A percentile compares a stretch with the other conserved stretches of the same genome.
Evolutionary conservation across 306 rosid genomes (phyloP).

Genomic region (Pyrus communis): DNA sequence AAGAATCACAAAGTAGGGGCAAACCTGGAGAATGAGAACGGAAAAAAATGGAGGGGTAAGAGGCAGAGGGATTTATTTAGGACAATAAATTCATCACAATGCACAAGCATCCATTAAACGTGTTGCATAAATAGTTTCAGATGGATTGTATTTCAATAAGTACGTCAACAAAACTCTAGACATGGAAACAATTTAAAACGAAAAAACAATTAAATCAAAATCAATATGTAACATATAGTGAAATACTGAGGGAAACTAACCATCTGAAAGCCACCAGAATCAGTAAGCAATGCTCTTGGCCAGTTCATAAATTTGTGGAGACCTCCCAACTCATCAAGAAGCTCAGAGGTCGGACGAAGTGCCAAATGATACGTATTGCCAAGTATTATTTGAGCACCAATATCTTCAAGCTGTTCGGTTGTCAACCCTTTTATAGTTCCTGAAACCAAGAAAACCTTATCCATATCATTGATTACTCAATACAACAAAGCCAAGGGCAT

Average conservation of each 20-base stretch:
- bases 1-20: background rate
- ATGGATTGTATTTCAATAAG: background rate
- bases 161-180: background rate
- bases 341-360: conserved; percentile 89
- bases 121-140: background rate
- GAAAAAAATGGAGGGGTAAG: background rate
- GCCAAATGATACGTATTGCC: conserved; percentile 96
- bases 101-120: background rate
- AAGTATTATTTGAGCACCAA: conserved; percentile 94
- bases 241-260: conserved; percentile 26
- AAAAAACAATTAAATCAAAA: background rate
- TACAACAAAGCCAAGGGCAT: background rate
- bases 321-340: conserved; percentile 81
- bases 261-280: conserved; percentile 98
- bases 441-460: conserved; percentile 27
- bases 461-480: background rate
- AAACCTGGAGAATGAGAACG: background rate
- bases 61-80: background rate
- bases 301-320: conserved; percentile 95
- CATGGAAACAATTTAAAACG: background rate
- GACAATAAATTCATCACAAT: background rate
- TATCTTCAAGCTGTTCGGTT: conserved; percentile 75
- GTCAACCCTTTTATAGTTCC: conserved; percentile 89
- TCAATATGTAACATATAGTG: background rate
- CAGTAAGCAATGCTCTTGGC: conserved; percentile 91